A percentile compares a stretch with the other conserved stretches of the same genome.
Conservation (phyloP, 208 protist genomes). For the Lotmaria passim region DNA sequence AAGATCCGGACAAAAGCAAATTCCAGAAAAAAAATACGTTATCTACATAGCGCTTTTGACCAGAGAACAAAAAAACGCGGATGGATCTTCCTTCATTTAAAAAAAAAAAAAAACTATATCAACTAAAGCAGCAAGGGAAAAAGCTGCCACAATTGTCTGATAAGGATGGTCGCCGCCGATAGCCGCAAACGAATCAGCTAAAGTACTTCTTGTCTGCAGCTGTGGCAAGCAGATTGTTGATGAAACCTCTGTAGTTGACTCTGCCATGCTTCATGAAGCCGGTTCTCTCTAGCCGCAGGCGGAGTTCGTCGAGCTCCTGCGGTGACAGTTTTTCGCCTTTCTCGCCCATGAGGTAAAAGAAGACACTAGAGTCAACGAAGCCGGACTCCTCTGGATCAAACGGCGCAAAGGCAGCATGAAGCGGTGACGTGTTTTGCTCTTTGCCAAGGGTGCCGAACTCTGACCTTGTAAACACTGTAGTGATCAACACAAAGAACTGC, state of each 20-base stretch:
- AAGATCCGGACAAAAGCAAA: no score
- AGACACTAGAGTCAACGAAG: conserved; percentile 51
- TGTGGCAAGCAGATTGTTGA: conserved; percentile 37
- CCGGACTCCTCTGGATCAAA: conserved; percentile 60
- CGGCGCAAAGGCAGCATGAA: conserved; percentile 42
- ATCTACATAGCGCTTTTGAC: no score
- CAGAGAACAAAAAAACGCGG: no score
- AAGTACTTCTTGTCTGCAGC: conserved; percentile 25
- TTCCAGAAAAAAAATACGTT: no score
- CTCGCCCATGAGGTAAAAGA: conserved; percentile 59
- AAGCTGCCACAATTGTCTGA: no score
- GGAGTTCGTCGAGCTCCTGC: conserved; percentile 46
- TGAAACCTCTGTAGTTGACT: conserved; percentile 66
- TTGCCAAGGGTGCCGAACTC: conserved; percentile 7
- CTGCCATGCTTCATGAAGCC: conserved; percentile 50
- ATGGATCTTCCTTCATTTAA: no score
- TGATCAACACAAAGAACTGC: conserved; percentile 65
- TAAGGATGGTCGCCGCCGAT: no score
- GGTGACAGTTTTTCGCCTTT: conserved; percentile 49
- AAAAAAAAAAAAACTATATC: no score
- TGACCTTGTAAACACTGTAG: conserved; percentile 3
- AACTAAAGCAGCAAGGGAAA: no score
- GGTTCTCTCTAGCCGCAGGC: conserved; percentile 41
- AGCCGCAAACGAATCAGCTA: no score
- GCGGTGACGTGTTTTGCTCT: neutral